These are phyloP conservation scores for Arthrobotrys musiformis DNA, from an alignment of 2,329 filamentous ascomycete genomes.

Conservation along the genomic window DNA sequence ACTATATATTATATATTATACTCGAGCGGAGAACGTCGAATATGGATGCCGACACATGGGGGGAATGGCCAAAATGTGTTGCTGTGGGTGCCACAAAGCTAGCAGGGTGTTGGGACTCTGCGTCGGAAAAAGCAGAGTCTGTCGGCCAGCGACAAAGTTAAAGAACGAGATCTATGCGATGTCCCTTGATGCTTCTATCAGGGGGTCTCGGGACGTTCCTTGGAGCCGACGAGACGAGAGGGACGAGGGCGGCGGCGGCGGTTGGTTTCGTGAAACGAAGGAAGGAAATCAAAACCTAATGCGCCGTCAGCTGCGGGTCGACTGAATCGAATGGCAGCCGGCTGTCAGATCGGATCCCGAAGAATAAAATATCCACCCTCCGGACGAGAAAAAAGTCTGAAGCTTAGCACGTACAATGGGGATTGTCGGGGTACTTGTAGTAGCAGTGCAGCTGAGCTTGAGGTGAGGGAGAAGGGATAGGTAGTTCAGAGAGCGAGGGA, in stretches of 20 bases:
- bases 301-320: slow-evolving; percentile 11
- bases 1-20: background rate
- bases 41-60: background rate
- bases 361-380: slow-evolving; percentile 17
- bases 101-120: background rate
- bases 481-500: background rate
- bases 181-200: background rate
- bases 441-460: slow-evolving; percentile 4
- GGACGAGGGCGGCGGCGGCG: background rate
- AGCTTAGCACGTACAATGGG: slow-evolving; percentile 36
- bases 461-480: slow-evolving; percentile 11
- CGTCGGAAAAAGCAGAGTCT: slow-evolving; percentile 15
- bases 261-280: slow-evolving; percentile 17
- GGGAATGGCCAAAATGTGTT: background rate
- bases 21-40: background rate
- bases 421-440: slow-evolving; percentile 31
- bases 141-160: slow-evolving; percentile 41
- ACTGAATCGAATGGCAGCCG: slow-evolving; percentile 26
- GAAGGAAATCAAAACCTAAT: slow-evolving; percentile 15
- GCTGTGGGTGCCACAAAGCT: background rate
- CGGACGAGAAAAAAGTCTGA: slow-evolving; percentile 15
- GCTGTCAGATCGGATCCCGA: slow-evolving; percentile 18
- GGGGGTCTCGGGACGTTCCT: background rate
- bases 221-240: background rate
- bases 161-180: background rate